Base-by-base conservation (phyloP, 768 basidiomycete genomes). In the Lactifluus piperatus region DNA sequence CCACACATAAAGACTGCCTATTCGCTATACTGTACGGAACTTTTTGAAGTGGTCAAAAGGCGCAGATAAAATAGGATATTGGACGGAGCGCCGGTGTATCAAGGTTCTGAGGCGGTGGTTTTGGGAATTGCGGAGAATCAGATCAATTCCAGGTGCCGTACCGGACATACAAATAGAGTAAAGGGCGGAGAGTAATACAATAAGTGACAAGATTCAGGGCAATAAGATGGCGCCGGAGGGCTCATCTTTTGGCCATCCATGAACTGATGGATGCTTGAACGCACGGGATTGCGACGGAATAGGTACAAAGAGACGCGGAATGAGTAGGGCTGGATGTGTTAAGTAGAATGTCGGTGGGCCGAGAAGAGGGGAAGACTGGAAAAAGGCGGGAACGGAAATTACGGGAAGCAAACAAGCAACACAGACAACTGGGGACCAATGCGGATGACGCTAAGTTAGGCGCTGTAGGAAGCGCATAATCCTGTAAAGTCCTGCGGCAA, bases 121-220 rank as follows among this genome's bases (percentile, higher is more conserved):
- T 27, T 9, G 13, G 26, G 26, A 27, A 51, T 51, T 11, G 16
- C 22, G 7, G 34, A 29, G 8, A 37, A 30, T 56, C 39, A n/a
- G n/a, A n/a, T n/a, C n/a, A n/a, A n/a, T n/a, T 2, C n/a, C 22
- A 2, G 39, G 4, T 32, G 29, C 55, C 48, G 47, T n/a, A 41
- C 37, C 43, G 13, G 48, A 30, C 20, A 43, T 50, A 30, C 24
- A 50, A 56, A 57, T 50, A 57, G 48, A 50, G 56, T 49, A 39
- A 57, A 49, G 29, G n/a, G 22, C 43, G 41, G 37, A 39, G 37
- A 1, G 13, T 8, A 30, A 11, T 34, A 39, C 34, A 39, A 5
- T 46, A 11, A 46, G 22, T 22, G 37, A n/a, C 16, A 30, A 43
- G 11, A 20, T 43, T 43, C 22, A 44, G 18, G 26, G 52, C 26